Evolutionary conservation across 352 stramenopile species (phyloP).

Genomic region (Globisporangium parvum): DNA sequence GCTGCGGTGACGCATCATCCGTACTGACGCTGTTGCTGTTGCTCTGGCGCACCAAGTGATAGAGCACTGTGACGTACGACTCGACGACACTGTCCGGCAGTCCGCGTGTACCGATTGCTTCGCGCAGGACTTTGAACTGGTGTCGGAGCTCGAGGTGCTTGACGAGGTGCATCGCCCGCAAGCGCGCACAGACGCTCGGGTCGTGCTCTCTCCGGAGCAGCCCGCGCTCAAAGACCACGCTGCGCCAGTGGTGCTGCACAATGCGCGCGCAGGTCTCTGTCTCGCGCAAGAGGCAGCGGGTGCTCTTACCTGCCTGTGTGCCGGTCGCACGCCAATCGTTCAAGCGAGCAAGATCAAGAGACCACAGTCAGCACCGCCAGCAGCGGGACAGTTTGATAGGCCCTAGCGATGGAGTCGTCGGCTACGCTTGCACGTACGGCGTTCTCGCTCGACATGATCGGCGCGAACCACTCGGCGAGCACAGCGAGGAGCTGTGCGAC

Average conservation of each 20-base stretch:
- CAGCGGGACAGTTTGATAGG: background rate
- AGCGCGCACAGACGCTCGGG: slow-evolving; percentile 34
- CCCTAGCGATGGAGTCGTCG: background rate
- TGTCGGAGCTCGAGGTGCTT: slow-evolving; percentile 66
- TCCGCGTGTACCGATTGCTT: slow-evolving; percentile 31
- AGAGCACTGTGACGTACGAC: slow-evolving; percentile 60
- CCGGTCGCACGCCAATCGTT: background rate
- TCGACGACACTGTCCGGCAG: slow-evolving; percentile 36
- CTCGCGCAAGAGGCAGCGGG: slow-evolving; percentile 48
- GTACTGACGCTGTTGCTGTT: slow-evolving; percentile 17
- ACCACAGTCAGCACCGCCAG: background rate
- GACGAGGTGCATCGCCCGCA: slow-evolving; percentile 68
- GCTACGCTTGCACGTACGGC: slow-evolving; percentile 16
- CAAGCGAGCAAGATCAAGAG: background rate
- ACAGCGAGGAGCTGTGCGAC: slow-evolving; percentile 43
- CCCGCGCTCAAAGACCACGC: slow-evolving; percentile 50
- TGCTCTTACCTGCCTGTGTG: slow-evolving; percentile 27
- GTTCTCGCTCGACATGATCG: slow-evolving; percentile 56
- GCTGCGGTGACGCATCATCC: background rate
- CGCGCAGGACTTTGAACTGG: slow-evolving; percentile 56
- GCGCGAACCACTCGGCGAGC: slow-evolving; percentile 56
- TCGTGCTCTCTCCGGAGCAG: slow-evolving; percentile 43
- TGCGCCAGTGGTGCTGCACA: slow-evolving; percentile 70
- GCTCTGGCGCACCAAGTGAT: slow-evolving; percentile 25
- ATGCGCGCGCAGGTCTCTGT: slow-evolving; percentile 64